A percentile compares a stretch with the other conserved stretches of the same genome.
Conservation (phyloP, 2,329 filamentous ascomycete species). For the Ophiostoma montium region DNA sequence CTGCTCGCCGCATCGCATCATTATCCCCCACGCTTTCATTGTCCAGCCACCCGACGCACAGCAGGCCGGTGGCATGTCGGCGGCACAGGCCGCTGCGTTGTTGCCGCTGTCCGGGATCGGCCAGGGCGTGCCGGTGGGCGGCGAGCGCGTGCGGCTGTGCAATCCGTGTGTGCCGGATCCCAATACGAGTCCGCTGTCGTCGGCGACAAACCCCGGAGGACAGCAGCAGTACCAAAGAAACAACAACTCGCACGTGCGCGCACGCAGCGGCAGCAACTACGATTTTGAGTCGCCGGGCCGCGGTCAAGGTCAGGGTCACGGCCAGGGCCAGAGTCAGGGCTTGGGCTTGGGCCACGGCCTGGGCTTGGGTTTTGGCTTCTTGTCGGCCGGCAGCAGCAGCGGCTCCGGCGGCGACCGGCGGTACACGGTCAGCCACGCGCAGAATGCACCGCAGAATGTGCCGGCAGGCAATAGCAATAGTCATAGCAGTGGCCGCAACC, state of each 20-base stretch:
- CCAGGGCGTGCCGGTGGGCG: constrained; percentile 30
- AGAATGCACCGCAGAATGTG: background rate
- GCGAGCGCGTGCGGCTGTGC: constrained; percentile 44
- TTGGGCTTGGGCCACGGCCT: no score
- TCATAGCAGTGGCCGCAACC: background rate
- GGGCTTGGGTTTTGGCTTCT: background rate
- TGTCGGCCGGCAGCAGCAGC: background rate
- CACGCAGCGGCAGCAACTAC: constrained; percentile 1
- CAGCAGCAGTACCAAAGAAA: background rate
- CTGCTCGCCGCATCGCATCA: constrained; percentile 90
- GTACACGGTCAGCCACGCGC: background rate
- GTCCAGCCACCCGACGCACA: constrained; percentile 52
- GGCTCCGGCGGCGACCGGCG: background rate
- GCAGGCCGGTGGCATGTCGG: background rate
- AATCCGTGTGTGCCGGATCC: constrained; percentile 50
- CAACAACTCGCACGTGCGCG: background rate
- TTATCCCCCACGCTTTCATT: constrained; percentile 85
- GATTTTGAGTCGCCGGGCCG: no score
- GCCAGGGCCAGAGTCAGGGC: no score
- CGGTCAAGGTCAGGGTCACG: no score
- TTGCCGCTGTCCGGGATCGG: background rate
- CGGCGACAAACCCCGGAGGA: background rate
- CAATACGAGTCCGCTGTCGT: constrained; percentile 37
- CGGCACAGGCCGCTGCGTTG: background rate
- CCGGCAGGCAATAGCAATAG: no score